Evolutionary conservation across 768 basidiomycete species (phyloP).

Genomic region (Candolleomyces eurysporus): DNA sequence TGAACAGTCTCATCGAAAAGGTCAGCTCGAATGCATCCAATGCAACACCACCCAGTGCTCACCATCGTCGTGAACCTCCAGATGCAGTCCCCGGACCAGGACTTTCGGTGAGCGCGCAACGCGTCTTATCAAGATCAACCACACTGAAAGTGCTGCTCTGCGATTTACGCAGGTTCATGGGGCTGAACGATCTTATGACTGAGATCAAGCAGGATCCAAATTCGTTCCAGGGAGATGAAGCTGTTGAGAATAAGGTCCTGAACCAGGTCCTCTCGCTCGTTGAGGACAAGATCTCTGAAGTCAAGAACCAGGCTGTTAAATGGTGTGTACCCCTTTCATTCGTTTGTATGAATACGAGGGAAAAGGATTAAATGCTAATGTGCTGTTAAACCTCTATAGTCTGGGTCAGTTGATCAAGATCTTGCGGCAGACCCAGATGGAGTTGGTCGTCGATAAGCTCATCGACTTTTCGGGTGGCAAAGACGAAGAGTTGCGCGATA

Average conservation of each 20-base stretch:
- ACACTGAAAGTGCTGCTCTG: conserved; percentile 4
- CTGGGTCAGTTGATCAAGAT: conserved; percentile 90
- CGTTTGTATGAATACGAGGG: not conserved
- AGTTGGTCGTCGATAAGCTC: conserved; percentile 84
- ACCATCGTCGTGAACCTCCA: conserved; percentile 24
- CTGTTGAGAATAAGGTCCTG: conserved; percentile 80
- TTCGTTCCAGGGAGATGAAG: conserved; percentile 81
- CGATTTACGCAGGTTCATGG: conserved; percentile 78
- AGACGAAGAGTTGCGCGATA: conserved; percentile 93
- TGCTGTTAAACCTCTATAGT: conserved; percentile 36
- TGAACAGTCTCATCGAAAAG: conserved; percentile 85
- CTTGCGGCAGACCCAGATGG: conserved; percentile 78
- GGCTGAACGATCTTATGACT: conserved; percentile 88
- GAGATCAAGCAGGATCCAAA: conserved; percentile 80
- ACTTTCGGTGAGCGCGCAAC: conserved; percentile 64
- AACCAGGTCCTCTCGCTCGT: conserved; percentile 82
- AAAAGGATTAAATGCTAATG: conserved; percentile 4
- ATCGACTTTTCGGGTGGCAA: conserved; percentile 82
- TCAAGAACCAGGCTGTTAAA: conserved; percentile 96
- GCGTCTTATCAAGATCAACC: conserved; percentile 20
- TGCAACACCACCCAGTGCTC: not conserved
- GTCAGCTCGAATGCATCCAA: conserved; percentile 27
- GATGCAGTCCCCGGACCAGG: conserved; percentile 92
- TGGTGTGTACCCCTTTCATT: conserved; percentile 52
- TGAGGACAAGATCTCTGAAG: conserved; percentile 95